Base-by-base conservation (phyloP, 208 protist genomes). In the Tritrichomonas foetus region DNA sequence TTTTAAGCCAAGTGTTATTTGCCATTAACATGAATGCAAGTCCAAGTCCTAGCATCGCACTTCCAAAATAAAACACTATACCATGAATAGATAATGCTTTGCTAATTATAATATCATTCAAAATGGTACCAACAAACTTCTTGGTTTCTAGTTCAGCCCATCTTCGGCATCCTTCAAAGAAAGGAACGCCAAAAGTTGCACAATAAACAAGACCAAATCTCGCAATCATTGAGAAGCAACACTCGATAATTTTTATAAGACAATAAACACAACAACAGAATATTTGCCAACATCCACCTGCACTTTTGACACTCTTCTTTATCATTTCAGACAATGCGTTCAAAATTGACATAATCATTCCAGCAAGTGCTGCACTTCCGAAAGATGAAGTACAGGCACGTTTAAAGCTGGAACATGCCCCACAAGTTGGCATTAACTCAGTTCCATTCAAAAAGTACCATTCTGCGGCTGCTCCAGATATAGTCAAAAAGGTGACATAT, bases 401-500 rank as follows among this genome's bases (percentile, higher is more conserved):
- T 30, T 20, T 50, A 11, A 82, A n/a, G 5, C 41, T 30, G 1
- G 14, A 14, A 30, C n/a, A 9, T 22, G 50, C 14, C n/a, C 20
- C 14, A 50, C n/a, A 0, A 50, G 33, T 33, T 82, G 74, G 74
- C 74, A 82, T 82, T 3, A 20, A 50, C 0, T 49, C 41, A 36
- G n/a, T 82, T 49, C 74, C 74, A 20, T 82, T 82, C 3, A 82
- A 30, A 41, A 82, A 82, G 41, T 82, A 82, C 74, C 74, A 82
- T 20, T 20, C n/a, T 1, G 74, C 47, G 8, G 74, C 41, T 20
- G 50, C 41, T n/a, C 74, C 74, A 30, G 74, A 25, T 8, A 25
- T 36, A 33, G 41, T 50, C 74, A 82, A 50, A 36, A 33, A 82
- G 1, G 9, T 25, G 41, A 53, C 41, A 41, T 82, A 82, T 25